Evolutionary conservation across 2,329 filamentous ascomycete species (phyloP).

Genomic region (Cytospora piceae): DNA sequence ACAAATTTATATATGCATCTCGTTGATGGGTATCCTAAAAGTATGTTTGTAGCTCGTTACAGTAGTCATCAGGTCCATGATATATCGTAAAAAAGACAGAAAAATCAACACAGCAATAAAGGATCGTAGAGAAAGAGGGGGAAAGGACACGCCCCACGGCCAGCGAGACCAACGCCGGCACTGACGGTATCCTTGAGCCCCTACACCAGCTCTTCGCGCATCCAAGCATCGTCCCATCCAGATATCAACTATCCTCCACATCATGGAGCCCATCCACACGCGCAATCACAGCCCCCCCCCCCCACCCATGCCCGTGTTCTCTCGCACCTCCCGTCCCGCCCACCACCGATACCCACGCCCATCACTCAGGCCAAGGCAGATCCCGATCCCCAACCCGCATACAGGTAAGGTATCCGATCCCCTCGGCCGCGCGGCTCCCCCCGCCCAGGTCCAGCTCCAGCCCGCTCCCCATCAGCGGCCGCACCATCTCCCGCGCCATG

Average conservation of each 20-base stretch:
- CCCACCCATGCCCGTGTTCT: background rate
- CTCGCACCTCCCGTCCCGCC: background rate
- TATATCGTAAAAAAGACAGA: slow-evolving; percentile 30
- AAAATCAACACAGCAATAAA: slow-evolving; percentile 14
- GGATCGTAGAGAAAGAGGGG: slow-evolving; percentile 4
- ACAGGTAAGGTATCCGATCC: slow-evolving; percentile 56
- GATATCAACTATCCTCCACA: background rate
- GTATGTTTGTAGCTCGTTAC: slow-evolving; percentile 26
- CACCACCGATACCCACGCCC: background rate
- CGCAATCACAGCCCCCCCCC: slow-evolving; percentile 17
- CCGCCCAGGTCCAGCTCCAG: slow-evolving; percentile 75
- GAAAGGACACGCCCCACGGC: slow-evolving; percentile 19
- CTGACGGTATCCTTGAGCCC: background rate
- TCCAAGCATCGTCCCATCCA: slow-evolving; percentile 2
- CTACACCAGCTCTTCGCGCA: slow-evolving; percentile 6
- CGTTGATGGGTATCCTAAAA: slow-evolving; percentile 29
- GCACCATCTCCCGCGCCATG: slow-evolving; percentile 79
- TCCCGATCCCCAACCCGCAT: slow-evolving; percentile 53
- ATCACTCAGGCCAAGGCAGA: slow-evolving; percentile 49
- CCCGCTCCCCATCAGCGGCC: slow-evolving; percentile 82
- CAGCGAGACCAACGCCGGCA: slow-evolving; percentile 11
- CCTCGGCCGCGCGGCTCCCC: slow-evolving; percentile 47
- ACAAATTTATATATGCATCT: slow-evolving; percentile 11
- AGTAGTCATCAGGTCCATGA: slow-evolving; percentile 28
- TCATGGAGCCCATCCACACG: slow-evolving; percentile 3